Conservation (phyloP, 257 asterid species). For the Penstemon davidsonii region DNA sequence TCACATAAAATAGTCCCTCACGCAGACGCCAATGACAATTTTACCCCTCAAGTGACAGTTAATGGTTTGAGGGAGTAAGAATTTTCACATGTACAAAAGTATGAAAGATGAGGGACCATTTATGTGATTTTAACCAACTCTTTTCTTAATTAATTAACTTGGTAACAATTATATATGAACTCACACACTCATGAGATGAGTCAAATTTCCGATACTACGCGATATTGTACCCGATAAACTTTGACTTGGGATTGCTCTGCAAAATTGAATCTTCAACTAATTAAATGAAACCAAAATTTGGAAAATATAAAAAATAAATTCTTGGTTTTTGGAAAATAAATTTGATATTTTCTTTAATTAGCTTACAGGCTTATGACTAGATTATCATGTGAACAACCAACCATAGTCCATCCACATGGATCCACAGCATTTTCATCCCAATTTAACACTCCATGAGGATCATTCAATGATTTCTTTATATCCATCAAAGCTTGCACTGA, state of each 20-base stretch:
- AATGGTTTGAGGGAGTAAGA: too few species aligned
- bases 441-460: slow-evolving; percentile 68
- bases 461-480: slow-evolving; percentile 59
- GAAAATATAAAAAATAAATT: background rate
- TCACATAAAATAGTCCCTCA: too few species aligned
- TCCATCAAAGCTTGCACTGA: slow-evolving; percentile 87
- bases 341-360: background rate
- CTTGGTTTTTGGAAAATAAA: too few species aligned
- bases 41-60: too few species aligned
- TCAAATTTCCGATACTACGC: slow-evolving; percentile 67
- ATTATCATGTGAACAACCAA: slow-evolving; percentile 62
- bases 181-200: slow-evolving; percentile 76
- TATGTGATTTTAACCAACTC: background rate
- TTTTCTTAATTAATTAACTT: background rate
- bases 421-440: slow-evolving; percentile 87
- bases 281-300: slow-evolving; percentile 14
- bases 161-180: slow-evolving; percentile 27
- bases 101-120: too few species aligned
- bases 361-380: slow-evolving; percentile 70
- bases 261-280: slow-evolving; percentile 19
- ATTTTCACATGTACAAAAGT: too few species aligned
- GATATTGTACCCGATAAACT: slow-evolving; percentile 78
- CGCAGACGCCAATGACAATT: too few species aligned
- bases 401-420: slow-evolving; percentile 93
- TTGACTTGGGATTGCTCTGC: slow-evolving; percentile 88